Evolutionary conservation across 2,329 filamentous ascomycete genomes (phyloP).

Genomic region (Dactylellina leptospora): DNA sequence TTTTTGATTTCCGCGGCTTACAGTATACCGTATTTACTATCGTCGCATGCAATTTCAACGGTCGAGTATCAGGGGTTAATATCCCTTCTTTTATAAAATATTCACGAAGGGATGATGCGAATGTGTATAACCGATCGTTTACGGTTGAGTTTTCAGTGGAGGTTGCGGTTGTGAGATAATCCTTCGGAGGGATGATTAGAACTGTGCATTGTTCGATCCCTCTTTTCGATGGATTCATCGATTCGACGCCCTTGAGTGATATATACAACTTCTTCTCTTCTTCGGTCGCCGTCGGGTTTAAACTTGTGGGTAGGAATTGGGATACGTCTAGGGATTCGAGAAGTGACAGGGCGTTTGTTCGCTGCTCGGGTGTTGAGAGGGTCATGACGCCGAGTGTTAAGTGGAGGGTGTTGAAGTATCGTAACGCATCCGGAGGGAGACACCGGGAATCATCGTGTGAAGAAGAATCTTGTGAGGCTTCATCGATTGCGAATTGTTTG

Average conservation of each 20-base stretch:
- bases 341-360: slow-evolving; percentile 12
- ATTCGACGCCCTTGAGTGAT: slow-evolving; percentile 26
- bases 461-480: slow-evolving; percentile 61
- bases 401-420: slow-evolving; percentile 82
- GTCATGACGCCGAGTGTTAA: slow-evolving; percentile 85
- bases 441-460: slow-evolving; percentile 59
- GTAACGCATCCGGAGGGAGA: slow-evolving; percentile 73
- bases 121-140: slow-evolving; percentile 65
- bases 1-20: slow-evolving; percentile 59
- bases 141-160: slow-evolving; percentile 20
- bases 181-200: slow-evolving; percentile 71
- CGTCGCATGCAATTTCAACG: slow-evolving; percentile 86
- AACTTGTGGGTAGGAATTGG: slow-evolving; percentile 23
- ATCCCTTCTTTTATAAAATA: slow-evolving; percentile 68
- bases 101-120: slow-evolving; percentile 68
- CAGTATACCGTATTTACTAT: slow-evolving; percentile 86
- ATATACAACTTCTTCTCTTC: slow-evolving; percentile 11
- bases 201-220: slow-evolving; percentile 65
- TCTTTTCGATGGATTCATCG: slow-evolving; percentile 1
- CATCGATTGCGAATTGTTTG: slow-evolving; percentile 69
- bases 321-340: slow-evolving; percentile 23
- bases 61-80: slow-evolving; percentile 68
- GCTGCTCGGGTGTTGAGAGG: not conserved
- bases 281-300: not conserved
- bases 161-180: too few relatives aligned